Evolutionary conservation across 768 basidiomycete genomes (phyloP), one percentile per base, ranked within the genome.

Genomic region (Lactifluus volemus): DNA sequence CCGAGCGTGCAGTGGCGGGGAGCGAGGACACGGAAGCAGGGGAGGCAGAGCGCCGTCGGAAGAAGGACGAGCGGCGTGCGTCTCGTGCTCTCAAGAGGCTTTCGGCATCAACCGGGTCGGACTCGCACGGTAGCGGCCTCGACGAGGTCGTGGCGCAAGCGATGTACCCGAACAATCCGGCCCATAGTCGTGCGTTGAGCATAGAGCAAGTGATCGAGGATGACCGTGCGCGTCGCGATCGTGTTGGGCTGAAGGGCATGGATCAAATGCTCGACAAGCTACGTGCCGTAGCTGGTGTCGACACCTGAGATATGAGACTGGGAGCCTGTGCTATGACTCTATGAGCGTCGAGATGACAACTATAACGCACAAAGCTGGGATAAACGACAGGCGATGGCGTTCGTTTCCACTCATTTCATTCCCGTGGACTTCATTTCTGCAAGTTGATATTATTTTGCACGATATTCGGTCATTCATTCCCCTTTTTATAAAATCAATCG

Each of bases 141-240:
- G 63, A 63, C 11, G 60, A 57, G 42, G 59, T 42, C 14, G 54
- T 49, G 30, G 21, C 63, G 34, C 58, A 55, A 34, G n/a, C 38
- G 17, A 8, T 32, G 47, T 51, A 34, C 14, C 12, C 59, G 19
- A 49, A 38, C 15, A 59, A 48, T 39, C 14, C 47, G 25, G 5
- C n/a, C 17, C 60, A 51, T 7, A 60, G 56, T n/a, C 65, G 56
- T 15, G 29, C 60, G 9, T 29, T 51, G 52, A 58, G 64, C 55
- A 66, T 66, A 15, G 65, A 61, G 50, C 65, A 66, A 57, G 60
- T 66, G 49, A 66, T 66, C 0, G 62, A 65, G 8, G 49, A 42
- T 9, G 64, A 65, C 32, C 55, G 61, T 14, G 17, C 53, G 29
- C 64, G 64, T 41, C 56, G 55, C 7, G 64, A 63, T 11, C 61